Percentiles rank a stretch among this genome's conserved stretches.
Conservation (phyloP, 176 grass and related monocot species). For the Zizania latifolia region DNA sequence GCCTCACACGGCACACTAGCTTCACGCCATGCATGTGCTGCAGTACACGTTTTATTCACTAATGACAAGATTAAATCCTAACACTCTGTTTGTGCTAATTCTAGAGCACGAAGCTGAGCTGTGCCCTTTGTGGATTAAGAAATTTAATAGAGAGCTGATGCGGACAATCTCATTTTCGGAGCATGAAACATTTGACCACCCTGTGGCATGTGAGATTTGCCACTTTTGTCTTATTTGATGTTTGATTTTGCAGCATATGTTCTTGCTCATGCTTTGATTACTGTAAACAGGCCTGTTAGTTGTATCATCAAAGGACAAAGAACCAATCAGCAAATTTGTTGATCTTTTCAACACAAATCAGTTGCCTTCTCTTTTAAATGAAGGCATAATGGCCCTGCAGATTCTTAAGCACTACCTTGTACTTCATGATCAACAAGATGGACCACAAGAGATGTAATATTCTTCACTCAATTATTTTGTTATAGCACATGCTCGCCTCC, state of each 20-base stretch:
- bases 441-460: slow-evolving; percentile 79
- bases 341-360: slow-evolving; percentile 90
- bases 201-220: slow-evolving; percentile 86
- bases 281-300: slow-evolving; percentile 76
- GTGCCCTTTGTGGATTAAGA: slow-evolving; percentile 82
- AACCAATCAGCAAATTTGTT: slow-evolving; percentile 74
- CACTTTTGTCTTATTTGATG: slow-evolving; percentile 13
- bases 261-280: slow-evolving; percentile 34
- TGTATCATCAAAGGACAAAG: slow-evolving; percentile 92
- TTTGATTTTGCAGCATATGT: slow-evolving; percentile 4
- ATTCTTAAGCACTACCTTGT: slow-evolving; percentile 94
- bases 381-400: slow-evolving; percentile 96
- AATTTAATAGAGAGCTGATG: slow-evolving; percentile 87
- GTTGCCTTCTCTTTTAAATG: slow-evolving; percentile 79
- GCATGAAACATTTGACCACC: slow-evolving; percentile 95
- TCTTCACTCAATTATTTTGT: slow-evolving; percentile 17
- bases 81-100: too few species aligned
- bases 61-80: too few species aligned
- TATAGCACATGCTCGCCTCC: neutral
- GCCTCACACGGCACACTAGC: too few species aligned
- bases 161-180: slow-evolving; percentile 79
- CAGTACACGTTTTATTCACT: too few species aligned
- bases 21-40: too few species aligned
- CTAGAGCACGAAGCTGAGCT: slow-evolving; percentile 85
- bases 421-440: slow-evolving; percentile 94